Evolutionary conservation across 2,329 filamentous ascomycete species (phyloP).

Genomic region (Furcasterigmium furcatum): DNA sequence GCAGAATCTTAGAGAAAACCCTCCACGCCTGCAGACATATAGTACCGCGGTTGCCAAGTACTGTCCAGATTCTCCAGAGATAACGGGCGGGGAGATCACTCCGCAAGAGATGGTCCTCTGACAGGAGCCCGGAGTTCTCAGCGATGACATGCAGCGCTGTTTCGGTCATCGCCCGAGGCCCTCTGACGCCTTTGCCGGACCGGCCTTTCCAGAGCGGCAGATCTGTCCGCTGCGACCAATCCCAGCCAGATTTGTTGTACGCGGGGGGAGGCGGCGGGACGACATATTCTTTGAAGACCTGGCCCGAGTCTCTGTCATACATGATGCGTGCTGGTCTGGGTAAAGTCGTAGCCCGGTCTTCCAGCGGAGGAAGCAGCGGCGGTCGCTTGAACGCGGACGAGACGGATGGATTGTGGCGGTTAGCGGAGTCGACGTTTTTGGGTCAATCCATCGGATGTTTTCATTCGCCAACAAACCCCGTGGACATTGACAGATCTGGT

Average conservation of each 20-base stretch:
- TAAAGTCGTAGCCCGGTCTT: too few species aligned
- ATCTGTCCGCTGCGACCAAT: constrained; percentile 31
- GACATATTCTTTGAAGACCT: constrained; percentile 33
- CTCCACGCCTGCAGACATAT: constrained; percentile 37
- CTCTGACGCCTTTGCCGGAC: constrained; percentile 18
- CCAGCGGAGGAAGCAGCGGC: too few species aligned
- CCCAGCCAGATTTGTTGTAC: constrained; percentile 17
- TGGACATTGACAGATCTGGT: too few species aligned
- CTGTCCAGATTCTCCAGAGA: constrained; percentile 33
- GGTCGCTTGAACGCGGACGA: too few species aligned
- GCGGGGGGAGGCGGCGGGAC: constrained; percentile 20
- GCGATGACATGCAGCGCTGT: constrained; percentile 33
- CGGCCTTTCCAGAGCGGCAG: constrained; percentile 16
- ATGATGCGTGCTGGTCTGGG: constrained; percentile 11
- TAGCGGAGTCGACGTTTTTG: too few species aligned
- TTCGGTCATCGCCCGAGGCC: constrained; percentile 32
- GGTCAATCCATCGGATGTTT: too few species aligned
- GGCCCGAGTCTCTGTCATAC: constrained; percentile 29
- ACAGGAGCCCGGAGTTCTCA: constrained; percentile 30
- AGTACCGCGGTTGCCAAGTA: constrained; percentile 34
- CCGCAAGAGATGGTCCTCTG: constrained; percentile 22
- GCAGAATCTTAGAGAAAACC: constrained; percentile 29
- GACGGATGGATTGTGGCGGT: too few species aligned
- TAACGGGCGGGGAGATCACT: constrained; percentile 28
- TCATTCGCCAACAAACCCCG: too few species aligned